Conservation (phyloP, 2,329 filamentous ascomycete genomes). For the Fusarium concolor region DNA sequence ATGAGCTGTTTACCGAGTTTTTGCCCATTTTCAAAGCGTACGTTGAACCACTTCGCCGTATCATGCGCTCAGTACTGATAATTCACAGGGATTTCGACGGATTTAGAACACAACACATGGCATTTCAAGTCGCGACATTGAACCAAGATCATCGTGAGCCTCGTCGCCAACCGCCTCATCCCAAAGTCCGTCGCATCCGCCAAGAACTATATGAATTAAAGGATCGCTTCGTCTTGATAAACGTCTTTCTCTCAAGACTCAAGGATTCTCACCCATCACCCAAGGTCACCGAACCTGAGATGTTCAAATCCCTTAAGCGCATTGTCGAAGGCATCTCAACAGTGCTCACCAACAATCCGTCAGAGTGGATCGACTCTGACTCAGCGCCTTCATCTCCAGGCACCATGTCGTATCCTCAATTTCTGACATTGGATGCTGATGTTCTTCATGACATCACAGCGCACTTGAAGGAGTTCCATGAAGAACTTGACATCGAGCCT, state of each 20-base stretch:
- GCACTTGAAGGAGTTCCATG: constrained; percentile 23
- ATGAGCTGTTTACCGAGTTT: constrained; percentile 11
- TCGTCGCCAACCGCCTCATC: constrained; percentile 11
- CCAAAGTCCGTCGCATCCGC: constrained; percentile 28
- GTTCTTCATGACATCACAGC: constrained; percentile 25
- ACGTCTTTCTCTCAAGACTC: constrained; percentile 10
- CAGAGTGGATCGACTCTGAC: constrained; percentile 43
- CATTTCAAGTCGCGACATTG: neutral
- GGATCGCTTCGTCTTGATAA: constrained; percentile 23
- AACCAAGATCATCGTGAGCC: neutral
- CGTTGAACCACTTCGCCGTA: neutral
- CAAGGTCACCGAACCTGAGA: neutral
- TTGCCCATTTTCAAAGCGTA: constrained; percentile 40
- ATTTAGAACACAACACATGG: constrained; percentile 30
- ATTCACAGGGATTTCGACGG: constrained; percentile 35
- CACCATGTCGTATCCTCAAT: constrained; percentile 33
- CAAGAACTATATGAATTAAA: constrained; percentile 38
- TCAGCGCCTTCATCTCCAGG: neutral
- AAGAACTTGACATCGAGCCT: constrained; percentile 24
- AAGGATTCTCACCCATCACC: neutral
- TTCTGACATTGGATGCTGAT: constrained; percentile 31
- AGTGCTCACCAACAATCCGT: constrained; percentile 40
- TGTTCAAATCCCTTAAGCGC: constrained; percentile 4
- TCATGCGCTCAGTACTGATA: neutral
- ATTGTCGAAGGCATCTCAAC: constrained; percentile 31